Base-by-base conservation (phyloP, 495 filamentous ascomycete genomes). In the Xylaria longipes region DNA sequence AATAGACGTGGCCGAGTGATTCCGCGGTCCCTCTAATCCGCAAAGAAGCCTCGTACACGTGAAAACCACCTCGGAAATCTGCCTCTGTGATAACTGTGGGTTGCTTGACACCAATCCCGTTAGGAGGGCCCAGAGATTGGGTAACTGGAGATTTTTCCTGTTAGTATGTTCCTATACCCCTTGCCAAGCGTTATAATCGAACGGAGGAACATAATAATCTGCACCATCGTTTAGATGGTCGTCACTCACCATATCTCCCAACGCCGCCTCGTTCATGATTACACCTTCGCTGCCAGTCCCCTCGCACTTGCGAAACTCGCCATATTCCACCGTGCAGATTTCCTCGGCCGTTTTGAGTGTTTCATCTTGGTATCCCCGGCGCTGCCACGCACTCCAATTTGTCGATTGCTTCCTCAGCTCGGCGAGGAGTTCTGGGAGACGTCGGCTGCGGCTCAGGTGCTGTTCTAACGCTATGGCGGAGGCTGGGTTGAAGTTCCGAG, bases 241-340 rank as follows among this genome's bases (percentile, higher is more conserved):
- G 29, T 37, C 45, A 65, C 63, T 48, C 31, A 65, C 63, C 63
- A 65, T 50, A 37, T 48, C 27, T 50, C 63, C 43, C 45, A 65
- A 22, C 12, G 45, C 43, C 1, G 45, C 29, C 29, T 65, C 63
- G 3, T 25, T 52, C 5, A 52, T 8, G 2, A 5, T 17, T n/a
- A 17, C 45, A 15, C 39, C 2, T 25, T 64, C 61, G 12, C 37
- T 25, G 43, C 37, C 22, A 15, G 8, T 45, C 4, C 17, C 29
- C 17, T 65, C 63, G 45, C 25, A 45, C 27, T 22, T 65, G 25
- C 43, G 63, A 37, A 52, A 65, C 43, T 50, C 63, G 15, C 20
- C 33, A 22, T 37, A 65, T 52, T 65, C 63, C 31, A 50, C 7
- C 7, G 63, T 4, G 31, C 63, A 65, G 43, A 65, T 65, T 3